Evolutionary conservation across 2,329 filamentous ascomycete species (phyloP).

Genomic region (Colletotrichum sojae): DNA sequence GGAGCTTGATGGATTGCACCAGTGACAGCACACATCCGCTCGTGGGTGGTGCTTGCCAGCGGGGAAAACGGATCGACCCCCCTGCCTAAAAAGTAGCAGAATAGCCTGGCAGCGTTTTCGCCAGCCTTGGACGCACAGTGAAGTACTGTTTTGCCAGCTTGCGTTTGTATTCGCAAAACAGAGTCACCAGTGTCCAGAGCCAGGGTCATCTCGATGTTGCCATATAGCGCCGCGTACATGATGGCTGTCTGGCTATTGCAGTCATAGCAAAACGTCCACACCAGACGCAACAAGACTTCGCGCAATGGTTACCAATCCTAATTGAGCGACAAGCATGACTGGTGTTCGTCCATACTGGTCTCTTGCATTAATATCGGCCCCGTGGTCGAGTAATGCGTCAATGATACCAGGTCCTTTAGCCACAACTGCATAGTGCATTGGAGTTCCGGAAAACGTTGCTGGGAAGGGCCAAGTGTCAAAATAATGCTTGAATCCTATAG

Average conservation of each 20-base stretch:
- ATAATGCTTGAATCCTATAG: too few relatives aligned
- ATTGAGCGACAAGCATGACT: background rate
- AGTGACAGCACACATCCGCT: too few relatives aligned
- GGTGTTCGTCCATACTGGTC: background rate
- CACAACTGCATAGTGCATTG: background rate
- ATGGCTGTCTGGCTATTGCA: background rate
- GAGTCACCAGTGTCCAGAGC: background rate
- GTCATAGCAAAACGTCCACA: background rate
- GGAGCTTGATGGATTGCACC: too few relatives aligned
- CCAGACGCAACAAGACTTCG: background rate
- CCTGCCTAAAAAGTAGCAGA: too few relatives aligned
- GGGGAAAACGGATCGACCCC: too few relatives aligned
- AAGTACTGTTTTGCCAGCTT: too few relatives aligned
- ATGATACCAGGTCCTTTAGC: background rate
- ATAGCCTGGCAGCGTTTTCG: too few relatives aligned
- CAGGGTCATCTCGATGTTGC: background rate
- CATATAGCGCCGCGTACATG: background rate
- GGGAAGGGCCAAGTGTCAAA: too few relatives aligned
- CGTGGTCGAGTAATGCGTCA: background rate
- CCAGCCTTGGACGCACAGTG: too few relatives aligned
- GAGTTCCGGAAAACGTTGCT: background rate
- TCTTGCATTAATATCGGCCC: background rate
- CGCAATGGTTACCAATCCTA: background rate
- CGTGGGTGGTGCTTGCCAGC: too few relatives aligned
- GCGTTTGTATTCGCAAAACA: too few relatives aligned